These are phyloP conservation scores for Penicillium digitatum DNA, from an alignment of 2,329 filamentous ascomycete genomes.

Conservation along the genomic window DNA sequence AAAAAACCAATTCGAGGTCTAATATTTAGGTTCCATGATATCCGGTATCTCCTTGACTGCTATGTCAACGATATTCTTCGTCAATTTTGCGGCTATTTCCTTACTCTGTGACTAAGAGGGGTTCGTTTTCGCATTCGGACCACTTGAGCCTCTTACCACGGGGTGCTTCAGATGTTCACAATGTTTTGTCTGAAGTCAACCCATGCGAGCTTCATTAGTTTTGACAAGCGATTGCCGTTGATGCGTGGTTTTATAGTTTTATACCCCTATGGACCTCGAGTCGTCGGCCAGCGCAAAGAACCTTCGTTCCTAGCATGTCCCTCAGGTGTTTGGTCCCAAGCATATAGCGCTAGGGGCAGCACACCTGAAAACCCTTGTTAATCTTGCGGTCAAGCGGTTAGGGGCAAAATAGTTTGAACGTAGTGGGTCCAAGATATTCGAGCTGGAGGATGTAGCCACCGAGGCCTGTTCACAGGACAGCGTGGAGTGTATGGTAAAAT, in stretches of 20 bases:
- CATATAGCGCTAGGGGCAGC: neutral
- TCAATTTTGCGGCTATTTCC: neutral
- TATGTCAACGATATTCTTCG: neutral
- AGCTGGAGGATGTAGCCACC: neutral
- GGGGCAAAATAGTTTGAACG: constrained; percentile 13
- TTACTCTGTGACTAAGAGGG: neutral
- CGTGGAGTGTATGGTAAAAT: neutral
- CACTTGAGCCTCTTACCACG: neutral
- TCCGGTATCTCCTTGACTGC: neutral
- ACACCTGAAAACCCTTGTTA: constrained; percentile 2
- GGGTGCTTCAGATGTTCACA: neutral
- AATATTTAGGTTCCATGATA: neutral
- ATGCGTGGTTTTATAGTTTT: neutral
- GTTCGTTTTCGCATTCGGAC: neutral
- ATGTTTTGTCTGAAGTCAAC: neutral
- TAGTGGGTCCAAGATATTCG: constrained; percentile 19
- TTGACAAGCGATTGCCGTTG: neutral
- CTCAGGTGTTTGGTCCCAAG: neutral
- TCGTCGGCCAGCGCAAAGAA: neutral
- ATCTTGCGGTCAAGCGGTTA: constrained; percentile 27
- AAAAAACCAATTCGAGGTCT: neutral
- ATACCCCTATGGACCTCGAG: neutral
- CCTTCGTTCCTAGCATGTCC: neutral
- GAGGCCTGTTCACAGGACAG: neutral
- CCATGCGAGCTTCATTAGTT: neutral